phyloP scores from a whole-genome alignment of 176 grass and related monocot species.

The Hordeum vulgare region DNA sequence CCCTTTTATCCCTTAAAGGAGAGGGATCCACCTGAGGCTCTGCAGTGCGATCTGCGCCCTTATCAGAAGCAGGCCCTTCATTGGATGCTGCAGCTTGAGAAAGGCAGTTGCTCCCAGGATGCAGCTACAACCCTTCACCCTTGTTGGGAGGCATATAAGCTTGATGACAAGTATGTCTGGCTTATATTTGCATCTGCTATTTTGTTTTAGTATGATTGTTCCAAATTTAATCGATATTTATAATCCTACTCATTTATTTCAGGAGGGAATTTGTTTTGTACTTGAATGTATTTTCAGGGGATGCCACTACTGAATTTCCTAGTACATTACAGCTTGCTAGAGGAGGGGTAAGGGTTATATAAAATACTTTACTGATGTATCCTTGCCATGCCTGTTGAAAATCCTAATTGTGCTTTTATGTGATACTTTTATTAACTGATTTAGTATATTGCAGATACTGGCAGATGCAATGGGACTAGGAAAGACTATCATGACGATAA shows the following conservation, averaged over 20 bases:
- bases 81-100: slow-evolving; percentile 91
- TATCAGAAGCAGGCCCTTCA: slow-evolving; percentile 98
- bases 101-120: slow-evolving; percentile 64
- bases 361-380: slow-evolving; percentile 14
- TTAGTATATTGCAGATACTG: slow-evolving; percentile 58
- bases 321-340: slow-evolving; percentile 82
- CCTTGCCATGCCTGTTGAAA: not conserved
- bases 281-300: slow-evolving; percentile 85
- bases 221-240: not conserved
- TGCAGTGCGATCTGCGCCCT: slow-evolving; percentile 75
- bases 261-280: slow-evolving; percentile 83
- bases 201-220: slow-evolving; percentile 5
- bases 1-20: slow-evolving; percentile 45
- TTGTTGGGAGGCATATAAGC: slow-evolving; percentile 88
- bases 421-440: slow-evolving; percentile 9
- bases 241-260: slow-evolving; percentile 28
- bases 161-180: slow-evolving; percentile 65
- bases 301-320: slow-evolving; percentile 79
- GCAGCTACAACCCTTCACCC: slow-evolving; percentile 78
- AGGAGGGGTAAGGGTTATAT: slow-evolving; percentile 76
- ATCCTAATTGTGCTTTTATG: not conserved
- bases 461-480: slow-evolving; percentile 99
- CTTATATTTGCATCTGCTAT: not conserved
- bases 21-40: slow-evolving; percentile 50
- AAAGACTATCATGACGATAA: slow-evolving; percentile 96